phyloP scores from a whole-genome alignment of 208 protist species.

The Acanthamoeba lenticulata region DNA sequence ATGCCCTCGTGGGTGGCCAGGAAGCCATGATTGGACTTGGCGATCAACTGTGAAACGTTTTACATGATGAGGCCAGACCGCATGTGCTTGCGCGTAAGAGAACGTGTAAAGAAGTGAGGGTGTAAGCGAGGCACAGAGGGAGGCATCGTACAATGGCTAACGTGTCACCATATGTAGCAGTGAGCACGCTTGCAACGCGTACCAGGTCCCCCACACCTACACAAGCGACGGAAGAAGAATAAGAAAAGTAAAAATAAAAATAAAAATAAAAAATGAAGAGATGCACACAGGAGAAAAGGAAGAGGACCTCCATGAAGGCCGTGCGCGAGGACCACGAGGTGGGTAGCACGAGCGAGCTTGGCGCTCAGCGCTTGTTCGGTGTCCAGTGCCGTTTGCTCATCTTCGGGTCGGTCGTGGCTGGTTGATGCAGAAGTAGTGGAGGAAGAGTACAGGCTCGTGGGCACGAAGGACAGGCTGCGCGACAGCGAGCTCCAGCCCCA shows the following conservation, averaged over 20 bases:
- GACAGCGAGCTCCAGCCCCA: not conserved
- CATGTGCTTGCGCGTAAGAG: not conserved
- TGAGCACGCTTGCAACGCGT: not conserved
- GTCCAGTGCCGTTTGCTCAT: not conserved
- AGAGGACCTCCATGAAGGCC: not conserved
- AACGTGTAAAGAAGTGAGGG: too few relatives aligned
- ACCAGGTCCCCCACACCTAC: not conserved
- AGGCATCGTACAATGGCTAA: not conserved
- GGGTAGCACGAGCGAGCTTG: not conserved
- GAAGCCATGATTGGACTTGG: constrained; percentile 26
- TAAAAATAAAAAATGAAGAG: too few relatives aligned
- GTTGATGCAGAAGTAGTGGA: not conserved
- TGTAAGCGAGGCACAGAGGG: not conserved
- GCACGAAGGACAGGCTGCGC: not conserved
- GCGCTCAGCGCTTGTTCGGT: not conserved
- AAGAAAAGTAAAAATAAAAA: too few relatives aligned
- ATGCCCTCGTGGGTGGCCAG: not conserved
- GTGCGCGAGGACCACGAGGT: not conserved
- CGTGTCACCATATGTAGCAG: not conserved
- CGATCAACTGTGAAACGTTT: not conserved
- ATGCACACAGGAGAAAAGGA: not conserved
- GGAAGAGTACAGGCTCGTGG: not conserved
- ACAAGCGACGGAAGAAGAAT: not conserved
- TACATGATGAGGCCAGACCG: not conserved
- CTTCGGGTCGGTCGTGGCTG: not conserved